phyloP scores from a whole-genome alignment of 495 filamentous ascomycete genomes.

The Xylaria sp. region DNA sequence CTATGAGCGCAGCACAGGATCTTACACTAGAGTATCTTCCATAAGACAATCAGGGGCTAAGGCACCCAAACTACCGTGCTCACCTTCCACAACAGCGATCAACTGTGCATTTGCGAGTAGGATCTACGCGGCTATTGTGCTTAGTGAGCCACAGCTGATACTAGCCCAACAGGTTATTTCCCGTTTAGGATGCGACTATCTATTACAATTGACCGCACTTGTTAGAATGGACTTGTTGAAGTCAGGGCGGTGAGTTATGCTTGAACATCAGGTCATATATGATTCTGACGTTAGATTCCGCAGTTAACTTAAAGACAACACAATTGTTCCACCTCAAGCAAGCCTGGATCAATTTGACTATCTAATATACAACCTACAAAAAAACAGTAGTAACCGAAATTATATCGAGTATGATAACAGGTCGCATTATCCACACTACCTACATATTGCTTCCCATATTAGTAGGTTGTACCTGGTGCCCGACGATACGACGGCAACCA shows the following conservation, averaged over 20 bases:
- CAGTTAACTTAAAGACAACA: background rate
- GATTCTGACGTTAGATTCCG: background rate
- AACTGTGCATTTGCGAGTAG: constrained; percentile 9
- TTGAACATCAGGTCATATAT: background rate
- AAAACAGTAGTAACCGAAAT: background rate
- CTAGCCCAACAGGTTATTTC: background rate
- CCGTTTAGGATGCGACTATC: background rate
- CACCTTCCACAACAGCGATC: constrained; percentile 11
- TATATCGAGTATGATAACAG: background rate
- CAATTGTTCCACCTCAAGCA: background rate
- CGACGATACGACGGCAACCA: background rate
- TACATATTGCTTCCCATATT: background rate
- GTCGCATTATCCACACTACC: background rate
- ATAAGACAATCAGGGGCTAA: background rate
- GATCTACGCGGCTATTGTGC: constrained; percentile 21
- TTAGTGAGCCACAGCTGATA: background rate
- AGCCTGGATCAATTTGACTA: background rate
- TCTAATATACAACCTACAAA: background rate
- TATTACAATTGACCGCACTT: background rate
- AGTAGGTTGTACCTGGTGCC: background rate
- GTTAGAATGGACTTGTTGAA: background rate
- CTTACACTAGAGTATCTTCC: background rate
- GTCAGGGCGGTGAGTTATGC: background rate
- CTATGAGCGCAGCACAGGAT: no score
- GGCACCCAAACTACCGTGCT: background rate